Conservation (phyloP, 1,284 basidiomycete species). For the Mycosarcoma maydis region DNA sequence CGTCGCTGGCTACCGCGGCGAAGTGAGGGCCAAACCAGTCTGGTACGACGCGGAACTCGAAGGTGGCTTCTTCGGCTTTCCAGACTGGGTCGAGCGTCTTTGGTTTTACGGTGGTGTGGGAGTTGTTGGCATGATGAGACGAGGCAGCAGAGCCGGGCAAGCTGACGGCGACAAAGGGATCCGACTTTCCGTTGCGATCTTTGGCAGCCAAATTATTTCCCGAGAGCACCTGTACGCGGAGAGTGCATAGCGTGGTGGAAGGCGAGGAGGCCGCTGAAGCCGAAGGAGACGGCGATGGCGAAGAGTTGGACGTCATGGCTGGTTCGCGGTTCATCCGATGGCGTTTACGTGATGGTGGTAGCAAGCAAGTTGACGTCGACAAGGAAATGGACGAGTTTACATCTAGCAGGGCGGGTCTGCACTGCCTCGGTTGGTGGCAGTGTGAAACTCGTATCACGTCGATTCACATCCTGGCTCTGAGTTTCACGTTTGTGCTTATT, state of each 20-base stretch:
- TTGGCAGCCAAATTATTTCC: conserved; percentile 69
- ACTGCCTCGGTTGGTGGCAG: too few relatives aligned
- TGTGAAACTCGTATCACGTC: too few relatives aligned
- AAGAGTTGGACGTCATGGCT: neutral
- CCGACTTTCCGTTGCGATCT: conserved; percentile 69
- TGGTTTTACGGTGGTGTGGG: conserved; percentile 83
- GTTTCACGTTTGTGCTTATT: too few relatives aligned
- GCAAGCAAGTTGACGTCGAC: too few relatives aligned
- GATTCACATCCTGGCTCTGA: too few relatives aligned
- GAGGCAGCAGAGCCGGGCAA: conserved; percentile 45
- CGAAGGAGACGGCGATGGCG: conserved; percentile 7
- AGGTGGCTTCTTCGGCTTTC: conserved; percentile 61
- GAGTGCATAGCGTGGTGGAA: conserved; percentile 32
- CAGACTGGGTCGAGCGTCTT: conserved; percentile 81
- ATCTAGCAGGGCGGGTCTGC: too few relatives aligned
- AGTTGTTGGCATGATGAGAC: conserved; percentile 69
- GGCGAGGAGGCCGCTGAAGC: conserved; percentile 3
- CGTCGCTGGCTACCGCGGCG: conserved; percentile 66
- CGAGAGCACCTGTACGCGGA: conserved; percentile 66
- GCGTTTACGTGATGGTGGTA: too few relatives aligned
- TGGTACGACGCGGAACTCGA: conserved; percentile 46
- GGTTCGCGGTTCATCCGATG: neutral
- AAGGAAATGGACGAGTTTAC: too few relatives aligned
- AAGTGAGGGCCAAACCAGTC: conserved; percentile 69
- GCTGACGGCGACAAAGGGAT: conserved; percentile 65